phyloP scores from a whole-genome alignment of 305 asterid genomes.

The Solanum hybrid region DNA sequence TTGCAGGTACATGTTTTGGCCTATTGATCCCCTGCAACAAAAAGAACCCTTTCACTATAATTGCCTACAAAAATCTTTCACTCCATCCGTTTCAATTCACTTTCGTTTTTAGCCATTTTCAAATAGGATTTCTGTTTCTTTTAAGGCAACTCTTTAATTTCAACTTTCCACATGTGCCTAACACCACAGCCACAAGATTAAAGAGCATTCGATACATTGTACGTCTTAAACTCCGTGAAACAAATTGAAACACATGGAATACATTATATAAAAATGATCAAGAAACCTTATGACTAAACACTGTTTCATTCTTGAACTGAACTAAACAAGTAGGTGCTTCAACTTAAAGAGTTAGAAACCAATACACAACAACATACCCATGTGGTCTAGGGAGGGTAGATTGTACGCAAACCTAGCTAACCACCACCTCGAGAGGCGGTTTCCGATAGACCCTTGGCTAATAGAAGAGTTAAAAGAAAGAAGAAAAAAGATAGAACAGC shows the following conservation, averaged over 20 bases:
- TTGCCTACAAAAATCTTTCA: not conserved
- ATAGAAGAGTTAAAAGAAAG: not conserved
- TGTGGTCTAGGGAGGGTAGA: no score
- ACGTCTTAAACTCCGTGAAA: not conserved
- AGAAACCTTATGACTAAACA: not conserved
- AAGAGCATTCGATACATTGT: not conserved
- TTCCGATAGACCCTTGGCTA: not conserved
- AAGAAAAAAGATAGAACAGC: not conserved
- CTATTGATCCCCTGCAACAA: constrained; percentile 55
- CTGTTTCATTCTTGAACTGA: not conserved
- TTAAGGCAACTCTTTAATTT: not conserved
- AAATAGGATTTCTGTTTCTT: not conserved
- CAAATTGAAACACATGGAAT: not conserved
- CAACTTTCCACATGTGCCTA: not conserved
- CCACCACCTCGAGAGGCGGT: not conserved
- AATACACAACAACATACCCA: not conserved
- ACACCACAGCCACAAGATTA: not conserved
- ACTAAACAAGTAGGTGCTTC: not conserved
- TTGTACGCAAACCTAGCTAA: no score
- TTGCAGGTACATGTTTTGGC: constrained; percentile 54
- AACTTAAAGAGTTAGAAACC: not conserved
- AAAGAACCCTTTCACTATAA: not conserved
- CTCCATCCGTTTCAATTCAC: not conserved
- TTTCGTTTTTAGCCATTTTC: not conserved
- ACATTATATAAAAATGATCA: not conserved